Conservation (phyloP, 2,329 filamentous ascomycete genomes). For the Neopestalotiopsis rosae region DNA sequence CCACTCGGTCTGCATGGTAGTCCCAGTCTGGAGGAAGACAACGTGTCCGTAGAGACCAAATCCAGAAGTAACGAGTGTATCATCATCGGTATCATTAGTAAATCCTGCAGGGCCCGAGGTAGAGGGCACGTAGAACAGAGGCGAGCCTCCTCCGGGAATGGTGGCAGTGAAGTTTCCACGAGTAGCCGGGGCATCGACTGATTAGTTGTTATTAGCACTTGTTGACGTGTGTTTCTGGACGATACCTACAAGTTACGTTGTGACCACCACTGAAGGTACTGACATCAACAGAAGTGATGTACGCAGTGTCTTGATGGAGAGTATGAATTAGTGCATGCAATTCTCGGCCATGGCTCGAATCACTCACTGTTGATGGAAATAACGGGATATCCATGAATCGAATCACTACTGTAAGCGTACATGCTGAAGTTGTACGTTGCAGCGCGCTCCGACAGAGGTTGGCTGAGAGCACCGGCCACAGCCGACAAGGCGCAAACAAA, state of each 20-base stretch:
- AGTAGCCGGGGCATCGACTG: background rate
- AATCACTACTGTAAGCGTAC: slow-evolving; percentile 13
- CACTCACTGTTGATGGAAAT: slow-evolving; percentile 6
- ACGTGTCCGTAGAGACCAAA: slow-evolving; percentile 16
- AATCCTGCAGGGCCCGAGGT: slow-evolving; percentile 8
- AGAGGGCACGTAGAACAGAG: slow-evolving; percentile 13
- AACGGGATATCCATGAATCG: slow-evolving; percentile 9
- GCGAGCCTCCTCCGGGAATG: background rate
- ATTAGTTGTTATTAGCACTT: background rate
- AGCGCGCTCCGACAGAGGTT: slow-evolving; percentile 10
- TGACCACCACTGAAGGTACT: background rate
- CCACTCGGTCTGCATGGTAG: slow-evolving; percentile 6
- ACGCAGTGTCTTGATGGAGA: slow-evolving; percentile 2
- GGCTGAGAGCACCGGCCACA: background rate
- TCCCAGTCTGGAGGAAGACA: background rate
- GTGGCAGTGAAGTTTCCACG: slow-evolving; percentile 13
- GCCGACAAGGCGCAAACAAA: slow-evolving; percentile 1
- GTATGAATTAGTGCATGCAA: background rate
- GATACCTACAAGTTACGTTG: slow-evolving; percentile 13
- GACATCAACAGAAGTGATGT: background rate
- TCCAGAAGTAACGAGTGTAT: slow-evolving; percentile 4
- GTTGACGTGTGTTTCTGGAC: background rate
- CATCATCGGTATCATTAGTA: slow-evolving; percentile 3
- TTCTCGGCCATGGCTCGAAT: background rate
- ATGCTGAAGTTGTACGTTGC: slow-evolving; percentile 7